These are phyloP conservation scores for Teunomyces gatunensis DNA, from an alignment of 805 yeast genomes.

Conservation along the genomic window DNA sequence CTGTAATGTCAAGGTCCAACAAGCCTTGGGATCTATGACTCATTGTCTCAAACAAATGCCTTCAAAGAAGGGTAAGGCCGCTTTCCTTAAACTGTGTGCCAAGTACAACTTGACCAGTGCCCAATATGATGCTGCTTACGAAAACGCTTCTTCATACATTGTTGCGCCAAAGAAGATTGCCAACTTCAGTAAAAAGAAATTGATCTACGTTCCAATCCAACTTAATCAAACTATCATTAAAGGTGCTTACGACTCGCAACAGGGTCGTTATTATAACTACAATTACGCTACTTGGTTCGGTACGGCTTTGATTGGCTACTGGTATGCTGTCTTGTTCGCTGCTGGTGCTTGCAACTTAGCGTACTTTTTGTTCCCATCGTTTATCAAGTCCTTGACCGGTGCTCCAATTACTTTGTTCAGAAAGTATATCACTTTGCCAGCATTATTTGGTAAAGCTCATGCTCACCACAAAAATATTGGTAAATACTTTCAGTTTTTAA, in stretches of 20 bases:
- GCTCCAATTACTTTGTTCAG: constrained; percentile 19
- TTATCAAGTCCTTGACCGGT: constrained; percentile 27
- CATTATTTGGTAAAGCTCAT: constrained; percentile 28
- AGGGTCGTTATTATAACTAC: constrained; percentile 28
- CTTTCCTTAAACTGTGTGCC: constrained; percentile 17
- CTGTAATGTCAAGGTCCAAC: constrained; percentile 35
- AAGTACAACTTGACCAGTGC: constrained; percentile 25
- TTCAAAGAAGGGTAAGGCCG: constrained; percentile 9
- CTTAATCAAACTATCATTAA: constrained; percentile 21
- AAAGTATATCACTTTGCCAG: constrained; percentile 31
- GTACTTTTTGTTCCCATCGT: constrained; percentile 20
- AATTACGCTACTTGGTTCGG: constrained; percentile 42
- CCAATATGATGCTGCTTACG: constrained; percentile 32
- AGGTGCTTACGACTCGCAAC: constrained; percentile 25
- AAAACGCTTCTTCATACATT: constrained; percentile 41
- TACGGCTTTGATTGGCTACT: constrained; percentile 26
- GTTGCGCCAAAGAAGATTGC: constrained; percentile 26
- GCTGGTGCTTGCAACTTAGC: constrained; percentile 31
- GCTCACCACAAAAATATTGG: constrained; percentile 12
- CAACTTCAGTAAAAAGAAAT: neutral
- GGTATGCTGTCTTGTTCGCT: constrained; percentile 30
- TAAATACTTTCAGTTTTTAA: constrained; percentile 17
- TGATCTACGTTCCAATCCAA: constrained; percentile 34
- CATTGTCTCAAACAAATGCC: constrained; percentile 29
- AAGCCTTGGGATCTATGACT: constrained; percentile 39